Base-by-base conservation (phyloP, 2,329 filamentous ascomycete species). In the Saccharata proteae region DNA sequence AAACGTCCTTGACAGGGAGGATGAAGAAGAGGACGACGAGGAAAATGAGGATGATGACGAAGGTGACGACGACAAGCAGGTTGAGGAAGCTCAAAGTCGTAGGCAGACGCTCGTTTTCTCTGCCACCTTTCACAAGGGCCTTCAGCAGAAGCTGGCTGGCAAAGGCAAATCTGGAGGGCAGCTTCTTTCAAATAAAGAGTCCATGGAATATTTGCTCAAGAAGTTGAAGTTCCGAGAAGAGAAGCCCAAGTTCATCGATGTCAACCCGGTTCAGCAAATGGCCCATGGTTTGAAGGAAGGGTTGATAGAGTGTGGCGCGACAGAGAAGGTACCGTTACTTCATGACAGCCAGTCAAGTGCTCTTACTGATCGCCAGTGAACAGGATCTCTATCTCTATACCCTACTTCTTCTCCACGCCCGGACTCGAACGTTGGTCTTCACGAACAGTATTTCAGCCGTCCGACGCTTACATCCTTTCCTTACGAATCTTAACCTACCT, bases 371-470 rank as follows among this genome's bases (percentile, higher is more conserved):
- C 54, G 34, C 46, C 16, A 15, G 5, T 5, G 12, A 10, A 16
- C 37, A 81, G 71, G 90, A 98, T 54, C 73, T 98, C 7, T 96
- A 88, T 43, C 76, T 96, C 23, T 98, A 98, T 57, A 71, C 85
- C 0, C 65, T 93, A 6, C 67, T 96, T 0, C 68, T 94, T 3
- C 74, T 93, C 35, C 80, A 93, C 49, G 77, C 82, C 2, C 77
- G 77, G 28, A 71, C 77, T 21, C 80, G 86, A 18, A 85, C 83
- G 1, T 66, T 98, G 3, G 75, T 98, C 28, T 98, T 98, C 54
- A 85, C 86, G 16, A 98, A 98, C 60, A 93, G 86, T 26, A 94
- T 98, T 54, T 82, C 81, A 31, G 80, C 88, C 3, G 88, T 93
- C 30, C 79, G 85, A 26, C 82, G 90, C 21, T 65, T 98, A 9